Percentiles rank a stretch among this genome's conserved stretches.
Conservation (phyloP, 148 eudicot genomes). For the Talinum fruticosum region DNA sequence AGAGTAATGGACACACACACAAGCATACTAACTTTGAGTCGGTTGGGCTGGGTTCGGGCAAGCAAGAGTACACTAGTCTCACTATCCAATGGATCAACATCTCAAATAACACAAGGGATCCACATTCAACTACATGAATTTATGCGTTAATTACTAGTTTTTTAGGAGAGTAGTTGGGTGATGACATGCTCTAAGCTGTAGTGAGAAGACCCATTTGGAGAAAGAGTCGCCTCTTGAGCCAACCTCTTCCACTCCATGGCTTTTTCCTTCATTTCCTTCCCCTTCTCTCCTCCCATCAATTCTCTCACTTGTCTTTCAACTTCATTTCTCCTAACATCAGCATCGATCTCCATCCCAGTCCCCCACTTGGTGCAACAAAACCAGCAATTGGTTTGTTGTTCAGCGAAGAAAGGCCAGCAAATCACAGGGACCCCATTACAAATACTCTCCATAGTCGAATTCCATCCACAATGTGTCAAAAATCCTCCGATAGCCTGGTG, state of each 20-base stretch:
- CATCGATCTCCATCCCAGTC: constrained; percentile 32
- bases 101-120: too few species aligned
- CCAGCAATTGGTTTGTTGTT: constrained; percentile 40
- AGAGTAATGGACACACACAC: too few species aligned
- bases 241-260: constrained; percentile 21
- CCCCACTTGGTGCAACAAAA: constrained; percentile 30
- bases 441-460: constrained; percentile 26
- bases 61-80: too few species aligned
- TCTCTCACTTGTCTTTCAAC: constrained; percentile 33
- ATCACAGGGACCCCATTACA: constrained; percentile 29
- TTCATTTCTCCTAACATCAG: constrained; percentile 22
- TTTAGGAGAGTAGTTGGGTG: constrained; percentile 12
- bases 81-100: too few species aligned
- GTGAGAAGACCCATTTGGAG: constrained; percentile 27
- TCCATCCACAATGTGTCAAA: constrained; percentile 39
- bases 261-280: constrained; percentile 27
- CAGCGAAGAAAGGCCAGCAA: constrained; percentile 41
- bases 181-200: constrained; percentile 19
- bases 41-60: too few species aligned
- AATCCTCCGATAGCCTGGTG: constrained; percentile 33
- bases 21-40: too few species aligned
- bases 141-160: too few species aligned
- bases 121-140: too few species aligned
- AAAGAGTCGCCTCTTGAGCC: constrained; percentile 19
- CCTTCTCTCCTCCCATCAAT: constrained; percentile 30